phyloP scores from a whole-genome alignment of 1,284 basidiomycete species.

The Psilocybe mexicana region DNA sequence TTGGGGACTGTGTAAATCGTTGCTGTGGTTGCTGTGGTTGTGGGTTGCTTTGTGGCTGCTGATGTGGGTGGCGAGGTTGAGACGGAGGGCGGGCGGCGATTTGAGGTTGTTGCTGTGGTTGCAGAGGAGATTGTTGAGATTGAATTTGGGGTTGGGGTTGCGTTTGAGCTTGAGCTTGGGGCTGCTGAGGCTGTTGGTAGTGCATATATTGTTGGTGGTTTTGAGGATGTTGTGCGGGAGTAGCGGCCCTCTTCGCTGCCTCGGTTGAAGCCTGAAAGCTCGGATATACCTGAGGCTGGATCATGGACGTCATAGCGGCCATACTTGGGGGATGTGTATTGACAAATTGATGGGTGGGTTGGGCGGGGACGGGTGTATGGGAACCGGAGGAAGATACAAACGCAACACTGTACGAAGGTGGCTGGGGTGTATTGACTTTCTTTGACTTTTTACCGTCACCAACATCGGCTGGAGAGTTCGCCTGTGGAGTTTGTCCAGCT shows the following conservation, averaged over 20 bases:
- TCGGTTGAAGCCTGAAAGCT: conserved; percentile 36
- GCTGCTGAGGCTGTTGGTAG: conserved; percentile 8
- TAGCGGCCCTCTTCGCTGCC: conserved; percentile 33
- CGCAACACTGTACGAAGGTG: conserved; percentile 23
- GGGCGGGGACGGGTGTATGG: conserved; percentile 32
- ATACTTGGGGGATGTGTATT: conserved; percentile 29
- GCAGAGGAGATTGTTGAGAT: conserved; percentile 7
- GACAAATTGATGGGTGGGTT: conserved; percentile 35
- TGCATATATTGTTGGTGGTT: conserved; percentile 15
- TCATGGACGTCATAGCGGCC: conserved; percentile 24
- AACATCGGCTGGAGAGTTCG: conserved; percentile 28
- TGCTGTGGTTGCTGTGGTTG: conserved; percentile 17
- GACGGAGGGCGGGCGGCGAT: conserved; percentile 19
- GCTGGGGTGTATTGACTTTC: conserved; percentile 26
- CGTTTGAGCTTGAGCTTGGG: conserved; percentile 4
- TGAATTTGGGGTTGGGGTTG: conserved; percentile 12
- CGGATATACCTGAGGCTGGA: conserved; percentile 38
- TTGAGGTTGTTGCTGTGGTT: conserved; percentile 10
- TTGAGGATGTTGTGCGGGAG: conserved; percentile 21
- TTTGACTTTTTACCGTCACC: conserved; percentile 24
- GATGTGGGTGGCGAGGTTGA: conserved; percentile 21
- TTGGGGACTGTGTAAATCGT: conserved; percentile 22
- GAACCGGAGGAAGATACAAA: conserved; percentile 29
- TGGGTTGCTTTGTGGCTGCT: conserved; percentile 20
- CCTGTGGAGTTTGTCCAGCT: conserved; percentile 24